Percentiles rank a stretch among this genome's conserved stretches.
Evolutionary conservation across 257 asterid species (phyloP).

Genomic region (Primulina eburnea): DNA sequence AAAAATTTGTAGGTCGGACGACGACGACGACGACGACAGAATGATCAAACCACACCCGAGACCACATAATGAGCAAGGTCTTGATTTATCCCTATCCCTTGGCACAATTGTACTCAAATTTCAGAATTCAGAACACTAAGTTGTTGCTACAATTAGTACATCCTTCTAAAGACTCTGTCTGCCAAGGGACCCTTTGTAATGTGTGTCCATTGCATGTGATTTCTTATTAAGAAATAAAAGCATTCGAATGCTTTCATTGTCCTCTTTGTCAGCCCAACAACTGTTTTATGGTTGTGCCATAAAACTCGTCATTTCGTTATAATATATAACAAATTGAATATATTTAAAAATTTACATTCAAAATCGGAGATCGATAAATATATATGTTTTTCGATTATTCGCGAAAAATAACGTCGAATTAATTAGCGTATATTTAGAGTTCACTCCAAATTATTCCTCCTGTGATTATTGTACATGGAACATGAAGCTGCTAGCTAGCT

Average conservation of each 20-base stretch:
- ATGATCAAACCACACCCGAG: neutral
- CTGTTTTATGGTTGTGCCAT: constrained; percentile 23
- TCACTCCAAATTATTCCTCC: too few relatives aligned
- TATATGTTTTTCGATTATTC: too few relatives aligned
- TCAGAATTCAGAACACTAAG: constrained; percentile 13
- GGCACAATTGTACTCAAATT: constrained; percentile 25
- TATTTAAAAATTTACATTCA: too few relatives aligned
- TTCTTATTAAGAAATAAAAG: constrained; percentile 14
- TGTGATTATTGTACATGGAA: too few relatives aligned
- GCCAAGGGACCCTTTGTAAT: constrained; percentile 32
- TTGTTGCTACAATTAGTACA: constrained; percentile 35
- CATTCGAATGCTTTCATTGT: constrained; percentile 26
- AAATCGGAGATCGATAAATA: too few relatives aligned
- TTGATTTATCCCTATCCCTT: constrained; percentile 37
- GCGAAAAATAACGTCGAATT: too few relatives aligned
- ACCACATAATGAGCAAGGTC: constrained; percentile 28
- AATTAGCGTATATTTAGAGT: too few relatives aligned
- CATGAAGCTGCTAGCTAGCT: neutral
- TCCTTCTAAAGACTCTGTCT: constrained; percentile 36
- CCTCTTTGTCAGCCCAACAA: constrained; percentile 33
- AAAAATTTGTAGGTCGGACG: too few relatives aligned
- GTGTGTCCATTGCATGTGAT: constrained; percentile 35
- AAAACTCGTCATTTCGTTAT: constrained; percentile 30
- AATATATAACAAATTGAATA: too few relatives aligned
- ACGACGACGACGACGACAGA: too few relatives aligned